Base-by-base conservation (phyloP, 2,329 filamentous ascomycete species). In the Dothiorella sarmentorum region DNA sequence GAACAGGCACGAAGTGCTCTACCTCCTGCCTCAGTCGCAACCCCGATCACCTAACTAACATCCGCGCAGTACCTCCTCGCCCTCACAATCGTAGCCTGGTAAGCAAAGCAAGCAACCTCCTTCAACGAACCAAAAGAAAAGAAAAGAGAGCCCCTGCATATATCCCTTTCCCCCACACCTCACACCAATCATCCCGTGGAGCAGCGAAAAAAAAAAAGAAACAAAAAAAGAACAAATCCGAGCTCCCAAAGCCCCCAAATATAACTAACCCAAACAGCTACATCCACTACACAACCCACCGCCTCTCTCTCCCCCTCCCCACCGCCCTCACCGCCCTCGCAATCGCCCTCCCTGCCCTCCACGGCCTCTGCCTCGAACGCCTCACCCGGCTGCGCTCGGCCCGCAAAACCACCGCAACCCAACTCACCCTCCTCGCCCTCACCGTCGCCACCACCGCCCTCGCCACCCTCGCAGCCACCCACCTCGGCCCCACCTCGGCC, bases 391-490 rank as follows among this genome's bases (percentile, higher is more conserved):
- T 51, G n/a, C 33, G 9, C 9, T 9, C 35, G 27, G 18, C 18
- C 5, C 18, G 13, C 56, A 10, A 11, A 22, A 13, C 26, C n/a
- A 15, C 6, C 57, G 20, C 35, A 33, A 40, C 20, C 40, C 56
- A n/a, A 59, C 22, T 59, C 64, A 7, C 65, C 64, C 65, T 33
- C 15, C 17, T 56, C 4, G 20, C 42, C 37, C 60, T 72, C 31
- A 62, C 71, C 55, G 64, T 72, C 51, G 71, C 68, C 59, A 67
- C 71, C 52, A 68, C 70, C n/a, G 67, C 70, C 10, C 60, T 75
- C 11, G 73, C 71, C 1, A 74, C 73, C 0, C 63, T 75, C 1
- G 67, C 68, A 1, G 71, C 71, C 4, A 70, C 67, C 3, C 66
- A 72, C 53, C 60, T 73, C 22, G 61, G 64, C 2, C 57, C 47